phyloP scores from a whole-genome alignment of 129 eudicot species.

The Ambrosia trifida region DNA sequence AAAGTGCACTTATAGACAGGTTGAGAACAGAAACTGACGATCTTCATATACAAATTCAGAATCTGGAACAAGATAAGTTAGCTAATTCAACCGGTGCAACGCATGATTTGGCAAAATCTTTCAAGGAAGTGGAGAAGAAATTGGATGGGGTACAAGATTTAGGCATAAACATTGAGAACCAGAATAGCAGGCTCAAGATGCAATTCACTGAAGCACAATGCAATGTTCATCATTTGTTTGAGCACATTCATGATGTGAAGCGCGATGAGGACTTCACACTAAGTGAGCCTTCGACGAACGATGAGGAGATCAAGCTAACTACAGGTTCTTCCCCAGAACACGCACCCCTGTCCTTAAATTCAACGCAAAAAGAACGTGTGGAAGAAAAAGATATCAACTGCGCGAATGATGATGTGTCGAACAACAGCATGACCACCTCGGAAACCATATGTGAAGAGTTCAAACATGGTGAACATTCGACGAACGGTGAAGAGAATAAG shows the following conservation, averaged over 20 bases:
- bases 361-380: constrained; percentile 5
- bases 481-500: constrained; percentile 6
- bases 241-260: constrained; percentile 49
- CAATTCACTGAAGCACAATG: constrained; percentile 59
- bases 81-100: constrained; percentile 41
- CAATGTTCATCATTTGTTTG: constrained; percentile 51
- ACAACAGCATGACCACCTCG: background rate
- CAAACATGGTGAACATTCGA: constrained; percentile 7
- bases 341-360: background rate
- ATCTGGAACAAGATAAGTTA: constrained; percentile 59
- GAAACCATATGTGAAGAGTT: constrained; percentile 31
- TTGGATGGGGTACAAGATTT: constrained; percentile 51
- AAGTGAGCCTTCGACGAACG: background rate
- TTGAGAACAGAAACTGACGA: constrained; percentile 68
- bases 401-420: background rate
- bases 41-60: constrained; percentile 62
- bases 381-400: constrained; percentile 17
- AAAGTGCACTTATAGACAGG: constrained; percentile 67
- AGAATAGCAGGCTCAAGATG: constrained; percentile 45
- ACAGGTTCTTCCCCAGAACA: background rate
- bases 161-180: constrained; percentile 45
- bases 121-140: constrained; percentile 64
- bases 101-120: constrained; percentile 38
- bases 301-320: background rate
- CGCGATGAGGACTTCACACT: constrained; percentile 50